Base-by-base conservation (phyloP, 1,139 yeast genomes). In the Kurtzmaniella quercitrusa region DNA sequence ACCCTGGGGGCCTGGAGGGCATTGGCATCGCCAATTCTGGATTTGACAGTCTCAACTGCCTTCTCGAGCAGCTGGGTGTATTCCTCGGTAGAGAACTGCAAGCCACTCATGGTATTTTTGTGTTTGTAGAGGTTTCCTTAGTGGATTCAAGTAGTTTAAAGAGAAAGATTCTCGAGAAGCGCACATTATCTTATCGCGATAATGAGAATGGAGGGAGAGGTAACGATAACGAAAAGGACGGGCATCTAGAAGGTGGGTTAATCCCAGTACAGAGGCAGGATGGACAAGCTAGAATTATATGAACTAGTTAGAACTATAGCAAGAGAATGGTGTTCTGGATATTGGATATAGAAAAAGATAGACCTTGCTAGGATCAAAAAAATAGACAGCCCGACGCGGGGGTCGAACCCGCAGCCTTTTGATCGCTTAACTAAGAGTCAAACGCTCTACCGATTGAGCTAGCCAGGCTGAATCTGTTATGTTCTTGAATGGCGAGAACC, bases 361-460 rank as follows among this genome's bases (percentile, higher is more conserved):
- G n/a, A n/a, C n/a, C n/a, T n/a, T n/a, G n/a, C n/a, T n/a, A n/a
- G n/a, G n/a, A n/a, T n/a, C 18, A 17, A 17, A 23, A 37, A 38
- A 38, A 38, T 37, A 46, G 46, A 43, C 34, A 68, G 72, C 74
- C 73, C 74, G 63, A 69, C 67, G 72, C 74, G 74, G 74, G 74
- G 73, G 67, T 69, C 74, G 74, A 69, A 69, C 74, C 74, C 73
- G 74, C 71, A 68, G 64, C 74, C 73, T 69, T 69, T 66, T 65
- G 73, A 68, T 63, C 36, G 36, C 10, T 40, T 25, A 36, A 42
- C 29, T 48, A 49, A 49, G 51, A 49, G 52, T 49, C 52, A 49
- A 49, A 49, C 52, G 52, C 52, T 49, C 52, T 49, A 49, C 52
- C 52, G 52, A 49, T 49, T 49, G 52, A 49, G 52, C 52, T 49